phyloP scores from a whole-genome alignment of 2,329 filamentous ascomycete genomes.

The Ceratocystis alfenasii region DNA sequence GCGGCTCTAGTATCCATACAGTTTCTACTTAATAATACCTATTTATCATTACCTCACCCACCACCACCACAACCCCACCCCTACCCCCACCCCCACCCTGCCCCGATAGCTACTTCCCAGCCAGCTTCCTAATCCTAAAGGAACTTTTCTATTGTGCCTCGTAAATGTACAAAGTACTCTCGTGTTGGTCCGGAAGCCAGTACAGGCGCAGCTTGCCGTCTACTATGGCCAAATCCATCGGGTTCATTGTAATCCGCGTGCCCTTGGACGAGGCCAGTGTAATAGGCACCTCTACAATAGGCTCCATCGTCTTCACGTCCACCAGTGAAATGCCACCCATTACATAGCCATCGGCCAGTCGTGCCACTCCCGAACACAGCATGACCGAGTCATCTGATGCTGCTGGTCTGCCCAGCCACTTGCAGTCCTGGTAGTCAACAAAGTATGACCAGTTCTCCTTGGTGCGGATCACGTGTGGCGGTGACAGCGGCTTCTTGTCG shows the following conservation, averaged over 20 bases:
- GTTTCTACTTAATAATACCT: neutral
- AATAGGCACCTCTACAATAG: conserved; percentile 37
- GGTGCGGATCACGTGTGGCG: conserved; percentile 21
- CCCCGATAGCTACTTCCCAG: no score
- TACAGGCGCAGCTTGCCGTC: conserved; percentile 36
- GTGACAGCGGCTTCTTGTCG: neutral
- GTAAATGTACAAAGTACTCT: conserved; percentile 37
- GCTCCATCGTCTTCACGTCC: conserved; percentile 35
- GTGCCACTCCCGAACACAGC: conserved; percentile 38
- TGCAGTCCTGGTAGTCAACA: conserved; percentile 42
- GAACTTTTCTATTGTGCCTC: conserved; percentile 29
- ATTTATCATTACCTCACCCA: neutral
- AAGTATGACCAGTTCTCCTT: conserved; percentile 34
- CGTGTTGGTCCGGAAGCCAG: conserved; percentile 37
- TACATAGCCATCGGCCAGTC: conserved; percentile 25
- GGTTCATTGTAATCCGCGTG: conserved; percentile 36
- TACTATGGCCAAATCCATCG: conserved; percentile 36
- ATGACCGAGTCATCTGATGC: conserved; percentile 33
- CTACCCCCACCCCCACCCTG: neutral
- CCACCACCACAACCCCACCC: neutral
- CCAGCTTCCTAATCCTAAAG: neutral
- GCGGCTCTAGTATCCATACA: neutral
- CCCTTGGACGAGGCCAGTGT: conserved; percentile 32
- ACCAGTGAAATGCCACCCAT: conserved; percentile 39
- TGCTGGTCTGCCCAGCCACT: conserved; percentile 35